These are phyloP conservation scores for Corchorus olitorius DNA, from an alignment of 345 rosid species.

Conservation along the genomic window DNA sequence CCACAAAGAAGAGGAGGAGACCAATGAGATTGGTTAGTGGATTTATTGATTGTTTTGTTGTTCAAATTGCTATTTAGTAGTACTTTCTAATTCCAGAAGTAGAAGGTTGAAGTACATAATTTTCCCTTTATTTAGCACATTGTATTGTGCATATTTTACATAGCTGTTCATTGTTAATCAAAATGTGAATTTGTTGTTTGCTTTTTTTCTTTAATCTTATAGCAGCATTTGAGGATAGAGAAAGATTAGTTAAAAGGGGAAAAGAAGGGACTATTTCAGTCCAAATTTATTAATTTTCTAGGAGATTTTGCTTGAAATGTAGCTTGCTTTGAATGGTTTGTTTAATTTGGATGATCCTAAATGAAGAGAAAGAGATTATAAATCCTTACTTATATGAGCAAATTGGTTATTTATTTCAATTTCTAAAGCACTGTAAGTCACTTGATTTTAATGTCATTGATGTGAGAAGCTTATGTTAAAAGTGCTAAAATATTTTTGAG, in stretches of 20 bases:
- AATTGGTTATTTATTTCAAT: not conserved
- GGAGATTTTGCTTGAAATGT: not conserved
- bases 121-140: not conserved
- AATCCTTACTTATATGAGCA: not conserved
- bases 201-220: not conserved
- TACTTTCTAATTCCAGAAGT: not conserved
- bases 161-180: not conserved
- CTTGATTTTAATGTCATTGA: not conserved
- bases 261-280: not conserved
- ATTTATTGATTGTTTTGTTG: not conserved
- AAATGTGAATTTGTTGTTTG: not conserved
- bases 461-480: not conserved
- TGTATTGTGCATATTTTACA: not conserved
- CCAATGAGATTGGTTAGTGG: not conserved
- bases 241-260: too few relatives aligned
- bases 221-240: not conserved
- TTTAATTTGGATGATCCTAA: not conserved
- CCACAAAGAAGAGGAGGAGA: constrained; percentile 18
- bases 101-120: too few relatives aligned
- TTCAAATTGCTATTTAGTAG: not conserved
- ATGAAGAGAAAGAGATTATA: not conserved
- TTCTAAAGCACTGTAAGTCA: too few relatives aligned
- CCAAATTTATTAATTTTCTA: not conserved
- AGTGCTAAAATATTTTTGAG: not conserved
- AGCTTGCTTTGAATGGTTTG: not conserved